Conservation (phyloP, 805 yeast genomes). For the Pichia thaimueangensis region DNA sequence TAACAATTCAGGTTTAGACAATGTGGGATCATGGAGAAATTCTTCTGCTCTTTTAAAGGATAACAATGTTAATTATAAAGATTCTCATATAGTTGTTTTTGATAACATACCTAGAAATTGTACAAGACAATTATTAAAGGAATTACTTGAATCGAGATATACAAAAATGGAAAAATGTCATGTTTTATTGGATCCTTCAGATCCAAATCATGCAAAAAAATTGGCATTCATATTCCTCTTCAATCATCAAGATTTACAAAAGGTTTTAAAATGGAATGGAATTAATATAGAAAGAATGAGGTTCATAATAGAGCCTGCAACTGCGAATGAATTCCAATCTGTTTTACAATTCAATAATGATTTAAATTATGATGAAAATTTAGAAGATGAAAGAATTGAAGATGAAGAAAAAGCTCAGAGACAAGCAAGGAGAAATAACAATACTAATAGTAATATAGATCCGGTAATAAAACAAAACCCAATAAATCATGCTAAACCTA, state of each 20-base stretch:
- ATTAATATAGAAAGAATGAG: conserved; percentile 34
- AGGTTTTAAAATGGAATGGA: conserved; percentile 59
- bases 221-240: conserved; percentile 59
- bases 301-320: conserved; percentile 31
- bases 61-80: neutral
- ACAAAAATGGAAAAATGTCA: conserved; percentile 54
- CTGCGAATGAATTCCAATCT: conserved; percentile 33
- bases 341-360: conserved; percentile 26
- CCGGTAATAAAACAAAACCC: neutral
- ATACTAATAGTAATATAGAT: neutral
- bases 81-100: conserved; percentile 24
- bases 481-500: conserved; percentile 17
- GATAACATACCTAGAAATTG: conserved; percentile 52
- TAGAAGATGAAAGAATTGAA: conserved; percentile 19
- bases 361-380: conserved; percentile 24
- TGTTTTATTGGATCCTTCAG: conserved; percentile 36
- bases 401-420: neutral
- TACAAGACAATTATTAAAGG: conserved; percentile 45
- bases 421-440: neutral
- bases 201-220: conserved; percentile 35
- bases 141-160: conserved; percentile 57
- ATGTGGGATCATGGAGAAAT: neutral
- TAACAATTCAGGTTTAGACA: neutral
- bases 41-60: neutral
- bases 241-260: conserved; percentile 45